Evolutionary conservation across 257 asterid genomes (phyloP), one percentile per base, ranked within the genome.

Genomic region (Solanum rostratum): DNA sequence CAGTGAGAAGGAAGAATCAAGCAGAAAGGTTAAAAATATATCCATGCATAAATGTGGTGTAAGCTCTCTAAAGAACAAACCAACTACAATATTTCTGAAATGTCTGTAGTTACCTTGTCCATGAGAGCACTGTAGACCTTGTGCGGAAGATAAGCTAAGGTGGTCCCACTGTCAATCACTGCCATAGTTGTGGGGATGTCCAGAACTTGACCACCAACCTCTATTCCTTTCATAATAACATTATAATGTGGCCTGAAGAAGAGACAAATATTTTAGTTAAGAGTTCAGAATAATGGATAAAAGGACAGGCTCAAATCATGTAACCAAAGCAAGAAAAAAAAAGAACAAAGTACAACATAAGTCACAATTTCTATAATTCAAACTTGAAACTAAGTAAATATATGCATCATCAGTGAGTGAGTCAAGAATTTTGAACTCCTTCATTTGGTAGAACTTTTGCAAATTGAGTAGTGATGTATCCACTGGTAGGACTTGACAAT

Each of bases 111-210:
- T 87, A 92, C 98, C 96, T 81, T 85, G 41, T 84, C 76, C 45
- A 93, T 76, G 80, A 94, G 83, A 86, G 92, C 92, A 49, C 68
- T 82, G 89, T 94, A 92, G 83, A 94, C 88, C 24, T 79, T 85
- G 79, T 93, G 84, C 18, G 99, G 98, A 86, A 96, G 97, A 94
- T 94, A 94, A 14, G 98, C 99, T 92, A 96, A 89, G 49, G 99
- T 94, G 45, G 99, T 93, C 70, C 99, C 99, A 84, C 99, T 96
- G 85, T 96, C 99, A 50, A 96, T 91, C 80, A 96, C 91, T 82
- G 98, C 89, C 84, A 93, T 93, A 85, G 89, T 91, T n/a, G 91
- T 90, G 13, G 95, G 91, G 84, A 90, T 92, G 87, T 90, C 90
- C 59, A 96, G 87, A 85, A 86, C 88, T 24, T 90, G 87, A 86